phyloP scores from a whole-genome alignment of 352 stramenopile species.

The Pythium pyrilobum region DNA sequence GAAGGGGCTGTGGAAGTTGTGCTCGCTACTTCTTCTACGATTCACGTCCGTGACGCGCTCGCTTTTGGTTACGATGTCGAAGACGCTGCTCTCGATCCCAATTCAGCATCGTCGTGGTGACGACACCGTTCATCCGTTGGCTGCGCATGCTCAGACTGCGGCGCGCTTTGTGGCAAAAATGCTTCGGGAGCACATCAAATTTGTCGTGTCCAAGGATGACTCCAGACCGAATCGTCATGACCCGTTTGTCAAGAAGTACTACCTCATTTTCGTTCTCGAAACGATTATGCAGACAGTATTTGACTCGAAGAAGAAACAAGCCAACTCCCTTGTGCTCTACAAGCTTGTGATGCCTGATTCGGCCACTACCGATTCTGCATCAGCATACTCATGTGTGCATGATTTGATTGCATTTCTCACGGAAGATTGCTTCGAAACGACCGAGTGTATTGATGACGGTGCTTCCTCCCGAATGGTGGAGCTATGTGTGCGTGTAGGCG shows the following conservation, averaged over 20 bases:
- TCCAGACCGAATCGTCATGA: constrained; percentile 13
- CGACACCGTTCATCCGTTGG: constrained; percentile 45
- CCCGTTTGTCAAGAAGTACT: constrained; percentile 67
- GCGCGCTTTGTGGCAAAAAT: constrained; percentile 38
- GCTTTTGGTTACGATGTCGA: constrained; percentile 57
- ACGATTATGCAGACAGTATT: constrained; percentile 71
- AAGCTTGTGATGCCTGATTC: constrained; percentile 39
- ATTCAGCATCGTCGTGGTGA: constrained; percentile 65
- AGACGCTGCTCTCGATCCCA: constrained; percentile 56
- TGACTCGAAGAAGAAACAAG: constrained; percentile 71
- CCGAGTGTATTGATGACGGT: not conserved
- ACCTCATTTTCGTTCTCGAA: constrained; percentile 73
- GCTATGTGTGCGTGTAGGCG: constrained; percentile 62
- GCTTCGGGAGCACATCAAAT: constrained; percentile 46
- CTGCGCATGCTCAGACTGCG: constrained; percentile 50
- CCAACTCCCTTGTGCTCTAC: constrained; percentile 64
- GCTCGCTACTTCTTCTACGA: constrained; percentile 68
- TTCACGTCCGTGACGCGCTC: constrained; percentile 70
- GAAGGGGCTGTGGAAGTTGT: constrained; percentile 72
- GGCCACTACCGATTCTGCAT: not conserved
- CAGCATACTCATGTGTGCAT: constrained; percentile 7
- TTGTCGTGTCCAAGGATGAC: constrained; percentile 29
- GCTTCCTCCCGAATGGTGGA: constrained; percentile 43
- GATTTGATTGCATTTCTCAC: constrained; percentile 11
- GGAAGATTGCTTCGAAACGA: not conserved